Evolutionary conservation across 345 rosid genomes (phyloP), one percentile per base, ranked within the genome.

Genomic region (Gynandropsis gynandra): DNA sequence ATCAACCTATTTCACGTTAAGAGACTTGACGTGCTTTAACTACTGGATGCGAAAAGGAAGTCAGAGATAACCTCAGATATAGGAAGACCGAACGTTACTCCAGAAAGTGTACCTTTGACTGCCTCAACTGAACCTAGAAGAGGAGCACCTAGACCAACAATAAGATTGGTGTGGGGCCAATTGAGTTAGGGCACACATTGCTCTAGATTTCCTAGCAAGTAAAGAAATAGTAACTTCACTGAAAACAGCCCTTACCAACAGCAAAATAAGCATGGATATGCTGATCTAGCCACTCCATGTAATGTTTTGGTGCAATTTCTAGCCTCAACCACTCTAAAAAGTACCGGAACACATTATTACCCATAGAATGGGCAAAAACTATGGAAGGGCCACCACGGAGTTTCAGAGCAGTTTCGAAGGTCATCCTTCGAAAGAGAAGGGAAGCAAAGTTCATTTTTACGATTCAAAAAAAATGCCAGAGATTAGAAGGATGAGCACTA

Each of bases 291-390:
- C 98, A 92, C 68, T 66, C 63, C 47, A 65, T 60, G 69, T 92
- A 92, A 43, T 80, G 87, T 59, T 87, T 92, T 50, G 98, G 98
- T 21, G 98, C 97, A 74, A 92, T 83, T 80, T 92, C 97, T 32
- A 92, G 88, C 76, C 87, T 92, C 66, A 92, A 58, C 98, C 98
- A 92, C 76, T 92, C 98, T 58, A 92, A 63, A 67, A 87, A 92
- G 79, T 92, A 92, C 34, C 97, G 87, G 58, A 92, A 92, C 39
- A 92, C 98, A 66, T 77, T 54, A 74, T 87, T 92, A 48, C 98
- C 98, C 86, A 92, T 63, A 49, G 98, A 92, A 81, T 92, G 98
- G 40, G 86, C 98, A 85, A 92, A 81, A 16, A 92, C 97, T 50
- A 92, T 36, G 10, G 95, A 77, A 52, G 98, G 97, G 31, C 95